phyloP scores from a whole-genome alignment of 176 grass and related monocot species.

The Bolboschoenus planiculmis region DNA sequence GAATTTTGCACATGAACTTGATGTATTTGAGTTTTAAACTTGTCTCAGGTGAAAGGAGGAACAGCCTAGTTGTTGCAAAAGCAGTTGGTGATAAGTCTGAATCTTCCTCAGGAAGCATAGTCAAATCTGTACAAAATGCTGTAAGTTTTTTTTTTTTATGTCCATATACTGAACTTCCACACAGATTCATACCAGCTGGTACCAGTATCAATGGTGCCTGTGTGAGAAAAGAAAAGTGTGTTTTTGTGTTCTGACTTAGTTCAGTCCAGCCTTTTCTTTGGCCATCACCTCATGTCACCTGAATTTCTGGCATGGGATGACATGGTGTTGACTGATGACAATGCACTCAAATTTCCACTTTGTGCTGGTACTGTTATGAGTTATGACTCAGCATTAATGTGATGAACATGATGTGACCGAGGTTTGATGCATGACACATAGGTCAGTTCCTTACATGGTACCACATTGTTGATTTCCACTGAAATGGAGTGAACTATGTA shows the following conservation, averaged over 20 bases:
- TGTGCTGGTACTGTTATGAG: background rate
- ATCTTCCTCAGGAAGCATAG: conserved; percentile 47
- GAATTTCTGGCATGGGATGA: background rate
- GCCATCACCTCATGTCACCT: background rate
- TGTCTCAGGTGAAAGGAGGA: conserved; percentile 34
- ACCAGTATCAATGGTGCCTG: background rate
- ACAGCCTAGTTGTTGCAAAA: conserved; percentile 36
- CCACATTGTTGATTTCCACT: background rate
- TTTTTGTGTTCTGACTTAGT: background rate
- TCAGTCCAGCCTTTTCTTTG: background rate
- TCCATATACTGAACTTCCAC: background rate
- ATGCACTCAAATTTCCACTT: background rate
- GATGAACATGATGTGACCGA: background rate
- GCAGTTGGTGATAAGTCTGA: conserved; percentile 49
- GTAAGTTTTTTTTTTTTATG: conserved; percentile 44
- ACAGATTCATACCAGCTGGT: background rate
- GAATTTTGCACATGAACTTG: background rate
- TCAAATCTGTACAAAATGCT: conserved; percentile 48
- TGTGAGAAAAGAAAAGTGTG: background rate
- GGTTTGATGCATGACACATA: background rate
- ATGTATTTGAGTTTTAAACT: background rate
- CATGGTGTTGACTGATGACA: background rate
- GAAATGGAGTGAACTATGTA: background rate
- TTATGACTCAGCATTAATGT: background rate
- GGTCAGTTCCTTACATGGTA: background rate